Conservation (phyloP, 2,329 filamentous ascomycete species). For the Cercospora sp. region DNA sequence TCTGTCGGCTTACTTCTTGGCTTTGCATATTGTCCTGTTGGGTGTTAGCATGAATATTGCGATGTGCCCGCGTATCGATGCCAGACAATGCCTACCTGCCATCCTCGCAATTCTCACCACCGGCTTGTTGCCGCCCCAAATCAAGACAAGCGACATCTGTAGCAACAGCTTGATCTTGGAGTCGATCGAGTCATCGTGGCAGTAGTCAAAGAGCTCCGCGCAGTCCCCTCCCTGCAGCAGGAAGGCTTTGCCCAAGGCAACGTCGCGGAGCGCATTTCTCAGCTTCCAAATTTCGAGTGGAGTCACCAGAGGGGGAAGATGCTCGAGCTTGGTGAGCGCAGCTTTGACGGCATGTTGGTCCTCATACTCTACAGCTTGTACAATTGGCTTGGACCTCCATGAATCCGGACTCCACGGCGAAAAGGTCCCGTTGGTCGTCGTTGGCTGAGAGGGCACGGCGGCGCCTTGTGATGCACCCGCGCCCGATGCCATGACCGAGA, state of each 20-base stretch:
- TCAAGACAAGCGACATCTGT: constrained; percentile 94
- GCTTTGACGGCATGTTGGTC: constrained; percentile 61
- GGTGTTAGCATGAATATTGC: not conserved
- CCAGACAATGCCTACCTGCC: constrained; percentile 56
- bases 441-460: not conserved
- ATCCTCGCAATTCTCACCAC: constrained; percentile 94
- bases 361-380: constrained; percentile 71
- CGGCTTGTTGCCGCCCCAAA: constrained; percentile 79
- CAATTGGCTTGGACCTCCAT: constrained; percentile 77
- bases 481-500: constrained; percentile 1
- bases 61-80: not conserved
- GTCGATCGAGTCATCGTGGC: constrained; percentile 83
- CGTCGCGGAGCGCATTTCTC: constrained; percentile 76
- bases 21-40: constrained; percentile 77
- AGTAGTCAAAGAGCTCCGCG: constrained; percentile 97
- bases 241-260: constrained; percentile 87
- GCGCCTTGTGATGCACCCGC: not conserved
- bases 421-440: constrained; percentile 4
- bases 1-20: constrained; percentile 88
- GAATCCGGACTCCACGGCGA: constrained; percentile 62
- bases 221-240: constrained; percentile 95
- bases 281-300: constrained; percentile 78
- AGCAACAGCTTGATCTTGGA: constrained; percentile 94
- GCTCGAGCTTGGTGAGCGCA: constrained; percentile 64
- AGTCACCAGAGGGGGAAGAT: constrained; percentile 76